Evolutionary conservation across 345 rosid genomes (phyloP).

Genomic region (Theobroma cacao): DNA sequence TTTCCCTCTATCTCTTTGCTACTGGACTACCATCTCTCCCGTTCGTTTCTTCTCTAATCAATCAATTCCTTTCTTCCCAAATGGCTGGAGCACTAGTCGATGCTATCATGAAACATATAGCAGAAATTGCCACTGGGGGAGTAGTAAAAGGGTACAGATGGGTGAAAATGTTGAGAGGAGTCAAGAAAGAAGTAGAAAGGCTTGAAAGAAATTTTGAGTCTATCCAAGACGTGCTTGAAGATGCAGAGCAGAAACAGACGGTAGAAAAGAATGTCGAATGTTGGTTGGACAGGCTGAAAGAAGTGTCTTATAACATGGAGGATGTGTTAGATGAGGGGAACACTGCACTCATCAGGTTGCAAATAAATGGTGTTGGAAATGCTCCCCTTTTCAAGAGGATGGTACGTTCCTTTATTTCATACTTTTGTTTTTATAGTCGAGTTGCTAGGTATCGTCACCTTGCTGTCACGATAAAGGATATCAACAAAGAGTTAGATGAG

Average conservation of each 20-base stretch:
- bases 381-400: background rate
- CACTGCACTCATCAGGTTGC: background rate
- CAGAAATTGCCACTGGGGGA: too few species aligned
- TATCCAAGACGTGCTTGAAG: background rate
- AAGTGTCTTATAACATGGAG: background rate
- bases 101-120: background rate
- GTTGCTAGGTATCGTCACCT: background rate
- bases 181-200: background rate
- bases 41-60: too few species aligned
- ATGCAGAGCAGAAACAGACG: background rate
- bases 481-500: background rate
- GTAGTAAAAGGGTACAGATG: background rate
- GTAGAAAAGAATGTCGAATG: background rate
- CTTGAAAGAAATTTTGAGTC: background rate
- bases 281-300: background rate
- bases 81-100: background rate
- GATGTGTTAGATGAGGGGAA: conserved; percentile 1
- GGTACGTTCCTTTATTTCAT: background rate
- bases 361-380: too few species aligned
- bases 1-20: too few species aligned
- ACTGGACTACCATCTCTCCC: too few species aligned
- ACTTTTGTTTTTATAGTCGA: background rate
- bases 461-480: background rate
- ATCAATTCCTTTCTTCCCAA: background rate
- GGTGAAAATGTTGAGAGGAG: background rate